phyloP scores from a whole-genome alignment of 2,329 filamentous ascomycete species.

The Neonectria sp. region DNA sequence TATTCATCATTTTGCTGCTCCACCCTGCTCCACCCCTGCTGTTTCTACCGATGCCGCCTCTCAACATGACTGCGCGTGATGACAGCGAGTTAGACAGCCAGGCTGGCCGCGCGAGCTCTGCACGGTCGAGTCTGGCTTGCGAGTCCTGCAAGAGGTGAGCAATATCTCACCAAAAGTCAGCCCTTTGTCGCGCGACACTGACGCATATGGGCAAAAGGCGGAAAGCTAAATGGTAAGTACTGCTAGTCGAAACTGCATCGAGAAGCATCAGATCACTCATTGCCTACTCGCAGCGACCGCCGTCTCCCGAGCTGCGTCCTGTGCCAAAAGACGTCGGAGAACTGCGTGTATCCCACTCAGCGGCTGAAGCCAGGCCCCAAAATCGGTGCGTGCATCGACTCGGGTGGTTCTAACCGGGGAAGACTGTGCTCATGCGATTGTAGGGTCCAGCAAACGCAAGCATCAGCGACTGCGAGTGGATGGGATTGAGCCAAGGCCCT shows the following conservation, averaged over 20 bases:
- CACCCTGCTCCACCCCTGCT: no score
- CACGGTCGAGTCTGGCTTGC: not conserved
- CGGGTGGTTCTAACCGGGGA: no score
- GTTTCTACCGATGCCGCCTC: no score
- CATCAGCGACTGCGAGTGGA: no score
- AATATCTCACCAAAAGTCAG: not conserved
- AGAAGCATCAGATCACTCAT: not conserved
- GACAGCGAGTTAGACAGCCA: no score
- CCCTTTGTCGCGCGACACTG: not conserved
- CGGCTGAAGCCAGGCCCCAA: not conserved
- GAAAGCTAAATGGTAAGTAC: not conserved
- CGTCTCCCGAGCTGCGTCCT: not conserved
- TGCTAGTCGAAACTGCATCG: not conserved
- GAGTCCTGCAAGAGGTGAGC: constrained; percentile 3
- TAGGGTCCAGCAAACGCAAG: no score
- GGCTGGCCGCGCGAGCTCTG: no score
- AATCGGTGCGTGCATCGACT: not conserved
- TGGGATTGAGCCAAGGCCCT: no score
- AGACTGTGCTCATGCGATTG: no score
- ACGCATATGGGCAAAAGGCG: not conserved
- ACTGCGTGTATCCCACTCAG: not conserved
- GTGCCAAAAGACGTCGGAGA: not conserved
- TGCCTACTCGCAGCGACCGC: not conserved
- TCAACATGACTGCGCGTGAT: no score
- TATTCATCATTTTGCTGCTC: no score